Conservation (phyloP, 1,139 yeast species). For the Geotrichum europaeum region DNA sequence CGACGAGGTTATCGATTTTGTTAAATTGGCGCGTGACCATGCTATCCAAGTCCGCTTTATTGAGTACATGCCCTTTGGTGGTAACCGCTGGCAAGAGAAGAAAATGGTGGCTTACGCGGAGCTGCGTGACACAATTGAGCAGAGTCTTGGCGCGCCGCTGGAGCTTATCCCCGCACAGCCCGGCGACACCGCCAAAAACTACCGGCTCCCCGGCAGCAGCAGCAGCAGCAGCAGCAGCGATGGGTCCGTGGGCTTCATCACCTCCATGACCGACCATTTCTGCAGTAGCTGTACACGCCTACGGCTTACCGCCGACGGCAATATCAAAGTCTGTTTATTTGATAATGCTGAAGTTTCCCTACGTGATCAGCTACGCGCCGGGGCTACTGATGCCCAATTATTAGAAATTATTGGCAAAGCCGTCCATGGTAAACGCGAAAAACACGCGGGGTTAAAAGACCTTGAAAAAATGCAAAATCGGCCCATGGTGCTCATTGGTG, state of each 20-base stretch:
- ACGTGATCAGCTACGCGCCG: conserved; percentile 40
- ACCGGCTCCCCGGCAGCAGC: conserved; percentile 33
- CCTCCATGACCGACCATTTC: conserved; percentile 49
- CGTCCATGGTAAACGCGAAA: conserved; percentile 41
- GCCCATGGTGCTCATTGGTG: conserved; percentile 52
- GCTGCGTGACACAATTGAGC: conserved; percentile 35
- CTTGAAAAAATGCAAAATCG: conserved; percentile 43
- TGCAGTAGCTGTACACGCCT: conserved; percentile 46
- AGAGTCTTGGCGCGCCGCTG: conserved; percentile 22
- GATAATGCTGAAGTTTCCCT: conserved; percentile 47
- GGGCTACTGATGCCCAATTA: conserved; percentile 33
- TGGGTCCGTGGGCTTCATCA: conserved; percentile 46
- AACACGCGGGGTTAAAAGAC: conserved; percentile 46
- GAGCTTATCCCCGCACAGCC: conserved; percentile 29
- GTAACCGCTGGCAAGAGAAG: conserved; percentile 43
- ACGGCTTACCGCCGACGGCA: conserved; percentile 47
- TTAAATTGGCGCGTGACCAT: conserved; percentile 36
- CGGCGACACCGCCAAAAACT: conserved; percentile 47
- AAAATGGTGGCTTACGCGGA: conserved; percentile 43
- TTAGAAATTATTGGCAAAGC: conserved; percentile 40
- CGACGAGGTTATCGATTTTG: conserved; percentile 45
- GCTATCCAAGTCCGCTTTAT: conserved; percentile 46
- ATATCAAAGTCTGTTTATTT: conserved; percentile 46
- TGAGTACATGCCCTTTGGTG: conserved; percentile 52
- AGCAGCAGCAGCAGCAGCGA: too few species aligned